Evolutionary conservation across 2,329 filamentous ascomycete species (phyloP).

Genomic region (Mollisiaceae sp.): DNA sequence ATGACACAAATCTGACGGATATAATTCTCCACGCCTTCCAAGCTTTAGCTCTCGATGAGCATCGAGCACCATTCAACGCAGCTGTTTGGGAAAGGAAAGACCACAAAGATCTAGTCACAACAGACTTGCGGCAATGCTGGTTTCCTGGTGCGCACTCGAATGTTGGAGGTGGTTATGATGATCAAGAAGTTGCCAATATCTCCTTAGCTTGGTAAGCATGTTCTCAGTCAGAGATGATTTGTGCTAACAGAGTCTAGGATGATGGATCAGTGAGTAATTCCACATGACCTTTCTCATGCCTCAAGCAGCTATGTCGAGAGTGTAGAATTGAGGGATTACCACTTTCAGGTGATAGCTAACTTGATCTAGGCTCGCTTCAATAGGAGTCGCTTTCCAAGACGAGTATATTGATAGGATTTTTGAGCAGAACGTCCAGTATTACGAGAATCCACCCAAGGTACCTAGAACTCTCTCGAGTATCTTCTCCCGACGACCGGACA

Average conservation of each 20-base stretch:
- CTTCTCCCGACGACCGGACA: conserved; percentile 28
- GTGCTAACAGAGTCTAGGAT: conserved; percentile 43
- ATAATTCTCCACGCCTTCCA: conserved; percentile 55
- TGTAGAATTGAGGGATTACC: background rate
- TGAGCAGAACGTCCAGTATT: conserved; percentile 39
- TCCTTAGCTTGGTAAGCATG: conserved; percentile 49
- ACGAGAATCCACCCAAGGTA: conserved; percentile 32
- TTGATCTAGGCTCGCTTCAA: conserved; percentile 38
- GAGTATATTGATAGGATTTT: conserved; percentile 43
- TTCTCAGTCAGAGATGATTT: background rate
- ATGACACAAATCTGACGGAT: conserved; percentile 50
- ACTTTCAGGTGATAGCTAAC: background rate
- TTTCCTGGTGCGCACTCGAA: conserved; percentile 53
- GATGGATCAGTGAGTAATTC: conserved; percentile 46
- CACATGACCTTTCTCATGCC: background rate
- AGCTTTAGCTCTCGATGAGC: conserved; percentile 56
- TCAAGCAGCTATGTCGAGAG: background rate
- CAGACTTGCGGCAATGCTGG: conserved; percentile 48
- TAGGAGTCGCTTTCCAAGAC: conserved; percentile 44
- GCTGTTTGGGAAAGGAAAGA: conserved; percentile 46
- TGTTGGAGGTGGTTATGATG: conserved; percentile 53
- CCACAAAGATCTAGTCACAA: conserved; percentile 26
- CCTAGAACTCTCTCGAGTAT: conserved; percentile 25
- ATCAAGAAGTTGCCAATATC: conserved; percentile 54
- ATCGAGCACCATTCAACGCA: conserved; percentile 47